Conservation (phyloP, 2,329 filamentous ascomycete genomes). For the Fusarium anguioides region DNA sequence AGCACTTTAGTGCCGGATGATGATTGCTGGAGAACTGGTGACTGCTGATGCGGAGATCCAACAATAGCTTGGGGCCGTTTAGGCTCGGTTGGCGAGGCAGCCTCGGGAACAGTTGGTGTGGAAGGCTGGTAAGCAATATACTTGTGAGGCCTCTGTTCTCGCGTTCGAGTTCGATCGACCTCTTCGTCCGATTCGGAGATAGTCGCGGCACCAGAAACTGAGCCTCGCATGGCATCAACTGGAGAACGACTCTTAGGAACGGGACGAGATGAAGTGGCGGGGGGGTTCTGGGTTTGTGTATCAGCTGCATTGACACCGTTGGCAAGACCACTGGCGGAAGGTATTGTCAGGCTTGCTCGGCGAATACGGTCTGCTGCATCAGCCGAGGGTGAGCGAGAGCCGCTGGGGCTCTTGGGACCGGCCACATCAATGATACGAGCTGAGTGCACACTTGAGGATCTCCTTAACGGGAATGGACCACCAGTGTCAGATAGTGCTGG, state of each 20-base stretch:
- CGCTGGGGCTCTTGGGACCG: conserved; percentile 61
- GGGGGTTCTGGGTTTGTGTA: conserved; percentile 46
- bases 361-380: conserved; percentile 58
- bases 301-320: conserved; percentile 54
- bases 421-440: conserved; percentile 69
- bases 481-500: conserved; percentile 61
- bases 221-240: conserved; percentile 47
- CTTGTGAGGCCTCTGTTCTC: conserved; percentile 36
- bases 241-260: conserved; percentile 47
- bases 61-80: conserved; percentile 36
- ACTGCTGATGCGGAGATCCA: conserved; percentile 25
- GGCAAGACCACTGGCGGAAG: conserved; percentile 53
- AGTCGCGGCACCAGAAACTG: conserved; percentile 46
- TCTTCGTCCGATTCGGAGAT: conserved; percentile 60
- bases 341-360: conserved; percentile 51
- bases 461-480: conserved; percentile 52
- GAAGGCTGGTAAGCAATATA: conserved; percentile 42
- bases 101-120: conserved; percentile 42
- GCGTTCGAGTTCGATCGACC: conserved; percentile 27
- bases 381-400: conserved; percentile 61
- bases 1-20: conserved; percentile 51
- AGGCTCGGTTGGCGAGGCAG: conserved; percentile 27
- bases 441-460: conserved; percentile 63
- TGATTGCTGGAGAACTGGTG: conserved; percentile 33
- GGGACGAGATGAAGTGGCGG: conserved; percentile 40